Evolutionary conservation across 495 filamentous ascomycete genomes (phyloP).

Genomic region (Penicillium argentinense): DNA sequence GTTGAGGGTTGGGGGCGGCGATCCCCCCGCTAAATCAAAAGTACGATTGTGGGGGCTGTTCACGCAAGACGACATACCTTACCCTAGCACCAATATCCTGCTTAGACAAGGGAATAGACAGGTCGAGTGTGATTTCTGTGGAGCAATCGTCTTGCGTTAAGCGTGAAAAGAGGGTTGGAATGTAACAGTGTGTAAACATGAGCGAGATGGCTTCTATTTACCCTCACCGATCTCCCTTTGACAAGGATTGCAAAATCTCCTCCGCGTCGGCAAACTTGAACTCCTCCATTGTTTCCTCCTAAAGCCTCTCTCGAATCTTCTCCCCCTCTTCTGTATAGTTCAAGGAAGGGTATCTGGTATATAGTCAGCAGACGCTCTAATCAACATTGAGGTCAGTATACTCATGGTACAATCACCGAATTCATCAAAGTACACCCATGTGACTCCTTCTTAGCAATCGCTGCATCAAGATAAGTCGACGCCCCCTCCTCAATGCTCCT

Average conservation of each 20-base stretch:
- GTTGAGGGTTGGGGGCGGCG: too few relatives aligned
- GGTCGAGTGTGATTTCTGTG: too few relatives aligned
- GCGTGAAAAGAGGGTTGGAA: too few relatives aligned
- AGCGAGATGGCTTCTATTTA: too few relatives aligned
- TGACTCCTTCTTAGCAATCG: slow-evolving; percentile 40
- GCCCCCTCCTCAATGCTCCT: slow-evolving; percentile 39
- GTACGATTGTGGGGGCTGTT: too few relatives aligned
- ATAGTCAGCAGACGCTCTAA: neutral
- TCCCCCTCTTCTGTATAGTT: slow-evolving; percentile 37
- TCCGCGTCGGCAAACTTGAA: slow-evolving; percentile 37
- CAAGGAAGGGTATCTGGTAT: slow-evolving; percentile 18
- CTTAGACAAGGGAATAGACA: too few relatives aligned
- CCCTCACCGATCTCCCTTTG: too few relatives aligned
- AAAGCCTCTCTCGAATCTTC: slow-evolving; percentile 33
- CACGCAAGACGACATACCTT: too few relatives aligned
- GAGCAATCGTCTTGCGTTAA: too few relatives aligned
- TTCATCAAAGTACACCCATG: slow-evolving; percentile 44
- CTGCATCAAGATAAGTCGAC: slow-evolving; percentile 44
- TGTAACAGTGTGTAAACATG: too few relatives aligned
- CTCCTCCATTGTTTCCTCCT: slow-evolving; percentile 46
- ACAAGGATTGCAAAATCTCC: slow-evolving; percentile 25
- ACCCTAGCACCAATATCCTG: too few relatives aligned
- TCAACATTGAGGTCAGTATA: neutral
- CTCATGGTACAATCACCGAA: slow-evolving; percentile 43
- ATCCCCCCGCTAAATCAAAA: too few relatives aligned